Evolutionary conservation across 163 green algal species (phyloP).

Genomic region (Scenedesmus sp.): DNA sequence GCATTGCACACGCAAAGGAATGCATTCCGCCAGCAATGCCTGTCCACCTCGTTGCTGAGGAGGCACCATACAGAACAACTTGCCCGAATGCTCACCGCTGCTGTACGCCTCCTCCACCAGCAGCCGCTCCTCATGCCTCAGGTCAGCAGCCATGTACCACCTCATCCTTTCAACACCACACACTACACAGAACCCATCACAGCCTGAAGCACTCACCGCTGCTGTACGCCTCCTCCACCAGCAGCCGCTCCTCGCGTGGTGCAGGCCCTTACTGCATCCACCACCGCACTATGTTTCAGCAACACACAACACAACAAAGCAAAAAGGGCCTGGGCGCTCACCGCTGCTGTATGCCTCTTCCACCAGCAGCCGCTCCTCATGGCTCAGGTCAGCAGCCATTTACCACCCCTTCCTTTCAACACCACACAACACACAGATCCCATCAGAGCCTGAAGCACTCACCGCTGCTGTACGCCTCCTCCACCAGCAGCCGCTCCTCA

Average conservation of each 20-base stretch:
- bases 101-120: background rate
- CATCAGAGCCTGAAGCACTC: no score
- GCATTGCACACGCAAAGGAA: no score
- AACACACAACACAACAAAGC: background rate
- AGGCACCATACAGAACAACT: no score
- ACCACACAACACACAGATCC: no score
- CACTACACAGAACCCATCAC: no score
- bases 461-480: conserved; percentile 76
- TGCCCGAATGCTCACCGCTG: background rate
- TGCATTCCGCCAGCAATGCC: no score
- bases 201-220: background rate
- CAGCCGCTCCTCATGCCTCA: background rate
- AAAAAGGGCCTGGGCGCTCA: background rate
- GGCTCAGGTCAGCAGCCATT: background rate
- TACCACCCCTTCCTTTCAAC: no score
- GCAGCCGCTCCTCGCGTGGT: no score
- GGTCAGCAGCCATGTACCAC: no score
- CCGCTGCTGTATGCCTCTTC: background rate
- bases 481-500: conserved; percentile 89
- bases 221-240: conserved; percentile 65
- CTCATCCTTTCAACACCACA: no score
- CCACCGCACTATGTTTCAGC: background rate
- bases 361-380: background rate
- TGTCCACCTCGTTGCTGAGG: no score
- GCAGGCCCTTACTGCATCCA: no score